These are phyloP conservation scores for Lolium multiflorum DNA, from an alignment of 176 grass and related monocot genomes.

Conservation along the genomic window DNA sequence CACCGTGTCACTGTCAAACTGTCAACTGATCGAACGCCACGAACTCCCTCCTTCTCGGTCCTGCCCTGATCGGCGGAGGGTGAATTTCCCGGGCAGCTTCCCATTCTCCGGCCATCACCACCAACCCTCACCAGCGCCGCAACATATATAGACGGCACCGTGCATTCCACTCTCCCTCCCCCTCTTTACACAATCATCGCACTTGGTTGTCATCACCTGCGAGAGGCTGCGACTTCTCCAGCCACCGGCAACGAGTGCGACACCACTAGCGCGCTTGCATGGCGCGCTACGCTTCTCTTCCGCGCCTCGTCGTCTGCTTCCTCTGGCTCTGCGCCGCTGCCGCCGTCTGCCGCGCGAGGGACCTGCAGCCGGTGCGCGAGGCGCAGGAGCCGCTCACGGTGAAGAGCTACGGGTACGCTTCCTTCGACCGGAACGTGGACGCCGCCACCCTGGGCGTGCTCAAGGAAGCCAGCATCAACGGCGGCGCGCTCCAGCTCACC, in stretches of 20 bases:
- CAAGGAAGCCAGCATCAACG: constrained; percentile 9
- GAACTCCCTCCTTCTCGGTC: not conserved
- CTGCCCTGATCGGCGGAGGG: not conserved
- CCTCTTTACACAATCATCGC: not conserved
- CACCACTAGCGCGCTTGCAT: not conserved
- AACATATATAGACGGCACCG: constrained; percentile 18
- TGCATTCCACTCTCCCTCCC: not conserved
- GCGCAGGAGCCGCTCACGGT: not conserved
- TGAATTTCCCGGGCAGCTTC: constrained; percentile 36
- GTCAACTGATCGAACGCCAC: not conserved
- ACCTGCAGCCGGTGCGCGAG: constrained; percentile 23
- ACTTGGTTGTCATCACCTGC: no score
- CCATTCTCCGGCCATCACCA: not conserved
- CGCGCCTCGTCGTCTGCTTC: not conserved
- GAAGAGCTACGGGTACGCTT: not conserved
- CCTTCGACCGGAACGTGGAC: constrained; percentile 1
- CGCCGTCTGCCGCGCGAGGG: not conserved
- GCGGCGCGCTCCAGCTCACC: constrained; percentile 65
- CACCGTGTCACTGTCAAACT: not conserved
- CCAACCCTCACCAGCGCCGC: constrained; percentile 7
- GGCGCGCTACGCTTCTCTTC: not conserved
- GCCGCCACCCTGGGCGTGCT: not conserved
- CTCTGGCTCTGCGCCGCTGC: constrained; percentile 16
- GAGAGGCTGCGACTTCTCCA: not conserved
- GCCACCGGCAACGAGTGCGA: not conserved